Percentiles rank a stretch among this genome's conserved stretches.
Evolutionary conservation across 257 asterid genomes (phyloP).

Genomic region (Gentiana dahurica): DNA sequence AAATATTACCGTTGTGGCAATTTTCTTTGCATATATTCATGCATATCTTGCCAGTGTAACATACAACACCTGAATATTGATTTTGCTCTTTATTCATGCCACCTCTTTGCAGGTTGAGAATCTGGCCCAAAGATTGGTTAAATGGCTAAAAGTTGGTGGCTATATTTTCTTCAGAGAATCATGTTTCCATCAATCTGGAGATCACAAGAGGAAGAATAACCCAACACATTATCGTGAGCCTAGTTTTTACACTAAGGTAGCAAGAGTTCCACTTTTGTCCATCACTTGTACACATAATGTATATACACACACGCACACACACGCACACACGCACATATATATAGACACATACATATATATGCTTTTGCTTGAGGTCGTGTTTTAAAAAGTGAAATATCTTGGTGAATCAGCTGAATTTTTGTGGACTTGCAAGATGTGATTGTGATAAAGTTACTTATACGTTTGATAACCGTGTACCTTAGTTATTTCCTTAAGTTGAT

Average conservation of each 20-base stretch:
- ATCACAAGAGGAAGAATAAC: slow-evolving; percentile 72
- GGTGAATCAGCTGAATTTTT: background rate
- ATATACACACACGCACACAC: too few species aligned
- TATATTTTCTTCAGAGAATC: slow-evolving; percentile 88
- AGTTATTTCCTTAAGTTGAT: too few species aligned
- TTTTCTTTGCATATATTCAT: background rate
- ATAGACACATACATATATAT: background rate
- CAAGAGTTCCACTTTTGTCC: slow-evolving; percentile 12
- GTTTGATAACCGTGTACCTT: too few species aligned
- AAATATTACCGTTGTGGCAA: too few species aligned
- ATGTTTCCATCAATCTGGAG: slow-evolving; percentile 96
- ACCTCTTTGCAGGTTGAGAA: slow-evolving; percentile 49
- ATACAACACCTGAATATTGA: background rate
- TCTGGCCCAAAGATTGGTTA: slow-evolving; percentile 65
- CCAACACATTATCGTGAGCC: slow-evolving; percentile 98
- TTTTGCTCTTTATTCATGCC: background rate
- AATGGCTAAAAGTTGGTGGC: slow-evolving; percentile 95
- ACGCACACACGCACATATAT: too few species aligned
- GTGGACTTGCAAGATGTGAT: background rate
- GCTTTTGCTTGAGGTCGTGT: background rate
- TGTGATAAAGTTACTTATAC: too few species aligned
- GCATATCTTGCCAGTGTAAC: background rate
- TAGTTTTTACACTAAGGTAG: slow-evolving; percentile 93
- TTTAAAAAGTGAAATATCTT: background rate
- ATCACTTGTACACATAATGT: background rate